phyloP scores from a whole-genome alignment of 345 rosid genomes.

The Capsella bursapastoris region DNA sequence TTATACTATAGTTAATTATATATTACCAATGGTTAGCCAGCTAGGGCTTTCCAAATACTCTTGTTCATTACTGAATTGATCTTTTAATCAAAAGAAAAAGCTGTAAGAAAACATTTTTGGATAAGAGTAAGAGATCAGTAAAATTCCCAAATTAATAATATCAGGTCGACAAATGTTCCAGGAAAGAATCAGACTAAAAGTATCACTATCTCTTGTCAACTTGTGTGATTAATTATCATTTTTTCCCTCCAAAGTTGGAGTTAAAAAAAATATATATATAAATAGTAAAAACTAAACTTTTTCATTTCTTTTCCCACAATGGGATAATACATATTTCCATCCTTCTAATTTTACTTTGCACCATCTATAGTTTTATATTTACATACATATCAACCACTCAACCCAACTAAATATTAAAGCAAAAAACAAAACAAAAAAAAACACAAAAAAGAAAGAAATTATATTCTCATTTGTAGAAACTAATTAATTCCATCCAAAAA shows the following conservation, averaged over 20 bases:
- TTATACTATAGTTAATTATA: too few species aligned
- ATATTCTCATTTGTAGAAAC: slow-evolving; percentile 11
- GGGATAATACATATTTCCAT: slow-evolving; percentile 22
- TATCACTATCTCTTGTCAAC: slow-evolving; percentile 13
- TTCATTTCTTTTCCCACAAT: not conserved
- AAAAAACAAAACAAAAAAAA: slow-evolving; percentile 6
- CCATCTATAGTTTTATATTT: slow-evolving; percentile 21
- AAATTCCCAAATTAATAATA: not conserved
- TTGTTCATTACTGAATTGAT: not conserved
- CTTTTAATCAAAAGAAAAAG: not conserved
- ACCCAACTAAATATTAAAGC: not conserved
- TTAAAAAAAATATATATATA: not conserved
- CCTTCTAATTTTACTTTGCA: slow-evolving; percentile 11
- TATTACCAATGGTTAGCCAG: too few species aligned
- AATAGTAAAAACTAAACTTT: slow-evolving; percentile 29
- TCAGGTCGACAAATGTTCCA: not conserved
- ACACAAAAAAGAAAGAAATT: not conserved
- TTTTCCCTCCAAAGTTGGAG: slow-evolving; percentile 11
- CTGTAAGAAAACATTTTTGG: not conserved
- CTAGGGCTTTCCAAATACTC: not conserved
- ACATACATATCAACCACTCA: slow-evolving; percentile 15
- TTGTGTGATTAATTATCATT: not conserved
- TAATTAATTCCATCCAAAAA: not conserved
- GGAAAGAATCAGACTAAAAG: slow-evolving; percentile 11
- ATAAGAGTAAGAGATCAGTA: not conserved